phyloP scores from a whole-genome alignment of 2,329 filamentous ascomycete genomes.

The Leptographium radiaticola region DNA sequence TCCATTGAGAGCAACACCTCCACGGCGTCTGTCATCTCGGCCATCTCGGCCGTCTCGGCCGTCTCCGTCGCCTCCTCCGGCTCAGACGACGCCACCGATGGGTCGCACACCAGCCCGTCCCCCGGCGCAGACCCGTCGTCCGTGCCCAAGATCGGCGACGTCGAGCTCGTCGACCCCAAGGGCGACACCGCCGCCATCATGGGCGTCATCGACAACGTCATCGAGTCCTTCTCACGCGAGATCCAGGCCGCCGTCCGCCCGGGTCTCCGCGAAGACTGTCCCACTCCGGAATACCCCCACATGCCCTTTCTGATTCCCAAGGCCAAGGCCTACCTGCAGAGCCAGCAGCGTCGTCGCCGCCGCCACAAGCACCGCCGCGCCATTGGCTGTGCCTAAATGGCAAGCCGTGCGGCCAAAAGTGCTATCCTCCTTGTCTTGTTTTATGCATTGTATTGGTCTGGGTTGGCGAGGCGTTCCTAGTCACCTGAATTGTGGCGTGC shows the following conservation, averaged over 20 bases:
- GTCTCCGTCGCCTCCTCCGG: background rate
- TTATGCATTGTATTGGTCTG: no score
- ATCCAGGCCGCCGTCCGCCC: conserved; percentile 5
- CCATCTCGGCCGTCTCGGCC: background rate
- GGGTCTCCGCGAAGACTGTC: conserved; percentile 1
- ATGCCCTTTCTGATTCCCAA: conserved; percentile 13
- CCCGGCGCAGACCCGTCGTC: background rate
- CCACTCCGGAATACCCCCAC: conserved; percentile 1
- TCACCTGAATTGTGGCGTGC: no score
- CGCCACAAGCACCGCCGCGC: conserved; percentile 2
- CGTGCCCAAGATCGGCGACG: conserved; percentile 10
- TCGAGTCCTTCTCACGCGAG: conserved; percentile 14
- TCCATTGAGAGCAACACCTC: conserved; percentile 5
- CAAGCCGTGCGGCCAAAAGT: no score
- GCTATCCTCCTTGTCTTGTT: no score
- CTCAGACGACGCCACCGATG: background rate
- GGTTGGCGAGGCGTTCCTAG: no score
- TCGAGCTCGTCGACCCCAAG: conserved; percentile 19
- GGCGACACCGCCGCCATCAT: conserved; percentile 11
- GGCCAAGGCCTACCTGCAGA: conserved; percentile 10
- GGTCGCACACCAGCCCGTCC: no score
- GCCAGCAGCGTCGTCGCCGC: background rate
- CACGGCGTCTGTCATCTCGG: background rate
- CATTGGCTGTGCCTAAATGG: conserved; percentile 5
- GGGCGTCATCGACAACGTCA: conserved; percentile 12